Percentiles rank a stretch among this genome's conserved stretches.
Evolutionary conservation across 2,329 filamentous ascomycete species (phyloP).

Genomic region (Microcera coccophila): DNA sequence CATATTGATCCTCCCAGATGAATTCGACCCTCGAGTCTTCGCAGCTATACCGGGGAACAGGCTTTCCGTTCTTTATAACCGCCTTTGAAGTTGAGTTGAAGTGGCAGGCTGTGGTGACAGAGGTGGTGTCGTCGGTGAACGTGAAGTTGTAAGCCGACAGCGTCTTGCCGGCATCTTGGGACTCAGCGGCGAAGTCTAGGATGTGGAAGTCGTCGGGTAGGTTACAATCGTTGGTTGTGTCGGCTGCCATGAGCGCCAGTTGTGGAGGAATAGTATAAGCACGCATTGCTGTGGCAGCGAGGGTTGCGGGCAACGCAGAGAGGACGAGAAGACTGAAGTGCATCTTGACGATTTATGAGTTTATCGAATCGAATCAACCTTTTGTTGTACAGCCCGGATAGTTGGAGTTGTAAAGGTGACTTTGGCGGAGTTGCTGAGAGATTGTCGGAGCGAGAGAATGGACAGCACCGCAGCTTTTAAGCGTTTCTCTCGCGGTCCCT

Average conservation of each 20-base stretch:
- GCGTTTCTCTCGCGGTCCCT: too few species aligned
- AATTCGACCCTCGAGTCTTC: slow-evolving; percentile 41
- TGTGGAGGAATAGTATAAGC: slow-evolving; percentile 27
- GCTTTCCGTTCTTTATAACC: slow-evolving; percentile 14
- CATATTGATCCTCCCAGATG: slow-evolving; percentile 33
- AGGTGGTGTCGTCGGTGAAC: slow-evolving; percentile 40
- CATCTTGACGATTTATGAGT: too few species aligned
- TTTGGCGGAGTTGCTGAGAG: too few species aligned
- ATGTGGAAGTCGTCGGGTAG: slow-evolving; percentile 40
- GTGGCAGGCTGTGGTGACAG: slow-evolving; percentile 39
- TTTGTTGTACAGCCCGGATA: too few species aligned
- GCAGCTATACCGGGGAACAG: slow-evolving; percentile 43
- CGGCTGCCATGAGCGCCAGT: slow-evolving; percentile 24
- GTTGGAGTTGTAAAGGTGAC: too few species aligned
- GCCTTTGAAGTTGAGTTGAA: slow-evolving; percentile 41
- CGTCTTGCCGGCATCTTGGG: slow-evolving; percentile 32
- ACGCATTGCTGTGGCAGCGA: slow-evolving; percentile 19
- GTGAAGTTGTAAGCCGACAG: slow-evolving; percentile 37
- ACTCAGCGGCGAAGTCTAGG: slow-evolving; percentile 34
- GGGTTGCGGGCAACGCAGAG: slow-evolving; percentile 22
- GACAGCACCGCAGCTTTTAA: too few species aligned
- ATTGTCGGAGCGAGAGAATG: too few species aligned
- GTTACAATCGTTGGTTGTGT: slow-evolving; percentile 29
- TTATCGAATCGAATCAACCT: too few species aligned
- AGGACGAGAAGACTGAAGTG: slow-evolving; percentile 14